Evolutionary conservation across 192 early-diverging fungal species (phyloP).

Genomic region (Podila epicladia): DNA sequence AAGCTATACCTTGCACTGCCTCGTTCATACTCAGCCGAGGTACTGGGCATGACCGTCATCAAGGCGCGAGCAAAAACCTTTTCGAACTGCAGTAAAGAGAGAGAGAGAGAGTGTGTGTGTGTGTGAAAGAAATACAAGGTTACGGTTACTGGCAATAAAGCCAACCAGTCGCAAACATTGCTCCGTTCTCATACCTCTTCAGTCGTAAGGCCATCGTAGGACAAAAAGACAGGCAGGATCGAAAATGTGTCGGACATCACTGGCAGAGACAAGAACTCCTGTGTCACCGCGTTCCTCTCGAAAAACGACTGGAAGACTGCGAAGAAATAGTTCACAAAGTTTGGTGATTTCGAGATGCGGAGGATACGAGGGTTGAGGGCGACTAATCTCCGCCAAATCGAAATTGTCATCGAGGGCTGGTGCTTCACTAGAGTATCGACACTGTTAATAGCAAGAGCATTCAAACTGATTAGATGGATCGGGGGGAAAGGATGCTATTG

Average conservation of each 20-base stretch:
- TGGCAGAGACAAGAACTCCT: conserved; percentile 40
- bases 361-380: conserved; percentile 55
- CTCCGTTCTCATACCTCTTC: conserved; percentile 16
- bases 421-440: conserved; percentile 22
- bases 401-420: conserved; percentile 40
- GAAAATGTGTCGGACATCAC: conserved; percentile 59
- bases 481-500: background rate
- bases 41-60: conserved; percentile 50
- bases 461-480: background rate
- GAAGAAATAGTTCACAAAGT: conserved; percentile 51
- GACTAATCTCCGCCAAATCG: conserved; percentile 61
- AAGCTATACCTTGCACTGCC: conserved; percentile 35
- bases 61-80: conserved; percentile 55
- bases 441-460: conserved; percentile 1
- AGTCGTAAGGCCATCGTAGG: conserved; percentile 23
- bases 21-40: conserved; percentile 35
- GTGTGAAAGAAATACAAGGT: background rate
- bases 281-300: conserved; percentile 20
- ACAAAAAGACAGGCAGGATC: conserved; percentile 58
- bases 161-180: background rate
- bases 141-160: background rate
- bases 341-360: conserved; percentile 20
- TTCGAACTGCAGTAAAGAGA: conserved; percentile 16
- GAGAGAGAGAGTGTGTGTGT: no score
- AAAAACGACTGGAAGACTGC: conserved; percentile 51